Evolutionary conservation across 2,329 filamentous ascomycete genomes (phyloP).

Genomic region (Chalaropsis thielavioides): DNA sequence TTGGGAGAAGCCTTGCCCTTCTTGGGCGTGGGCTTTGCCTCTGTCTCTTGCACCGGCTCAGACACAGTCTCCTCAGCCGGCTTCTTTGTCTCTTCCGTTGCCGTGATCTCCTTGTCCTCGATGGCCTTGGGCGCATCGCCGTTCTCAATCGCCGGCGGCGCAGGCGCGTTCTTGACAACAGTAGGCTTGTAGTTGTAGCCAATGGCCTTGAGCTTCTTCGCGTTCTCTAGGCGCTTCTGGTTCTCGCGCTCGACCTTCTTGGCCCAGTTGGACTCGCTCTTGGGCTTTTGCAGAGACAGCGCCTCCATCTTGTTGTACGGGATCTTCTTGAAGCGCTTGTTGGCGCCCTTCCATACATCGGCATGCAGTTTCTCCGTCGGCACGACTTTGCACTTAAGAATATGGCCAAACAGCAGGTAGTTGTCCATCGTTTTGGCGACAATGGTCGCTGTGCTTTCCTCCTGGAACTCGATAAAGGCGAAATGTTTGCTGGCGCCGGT

Average conservation of each 20-base stretch:
- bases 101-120: constrained; percentile 24
- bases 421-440: constrained; percentile 95
- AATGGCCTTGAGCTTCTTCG: constrained; percentile 59
- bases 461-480: constrained; percentile 82
- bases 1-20: constrained; percentile 28
- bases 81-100: constrained; percentile 21
- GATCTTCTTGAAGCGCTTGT: constrained; percentile 74
- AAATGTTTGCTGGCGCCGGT: constrained; percentile 88
- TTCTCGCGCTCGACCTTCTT: constrained; percentile 60
- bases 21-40: constrained; percentile 24
- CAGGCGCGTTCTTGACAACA: constrained; percentile 44
- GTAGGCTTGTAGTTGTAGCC: constrained; percentile 75
- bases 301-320: constrained; percentile 81
- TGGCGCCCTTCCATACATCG: constrained; percentile 78
- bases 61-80: constrained; percentile 17
- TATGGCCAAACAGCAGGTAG: constrained; percentile 88
- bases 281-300: constrained; percentile 55
- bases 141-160: constrained; percentile 28
- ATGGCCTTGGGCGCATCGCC: constrained; percentile 28
- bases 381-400: constrained; percentile 74
- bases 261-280: constrained; percentile 63
- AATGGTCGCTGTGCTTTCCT: constrained; percentile 66
- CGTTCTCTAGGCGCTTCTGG: constrained; percentile 51
- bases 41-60: constrained; percentile 23
- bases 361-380: constrained; percentile 64